phyloP scores from a whole-genome alignment of 306 rosid species.

The Canavalia ensiformis region DNA sequence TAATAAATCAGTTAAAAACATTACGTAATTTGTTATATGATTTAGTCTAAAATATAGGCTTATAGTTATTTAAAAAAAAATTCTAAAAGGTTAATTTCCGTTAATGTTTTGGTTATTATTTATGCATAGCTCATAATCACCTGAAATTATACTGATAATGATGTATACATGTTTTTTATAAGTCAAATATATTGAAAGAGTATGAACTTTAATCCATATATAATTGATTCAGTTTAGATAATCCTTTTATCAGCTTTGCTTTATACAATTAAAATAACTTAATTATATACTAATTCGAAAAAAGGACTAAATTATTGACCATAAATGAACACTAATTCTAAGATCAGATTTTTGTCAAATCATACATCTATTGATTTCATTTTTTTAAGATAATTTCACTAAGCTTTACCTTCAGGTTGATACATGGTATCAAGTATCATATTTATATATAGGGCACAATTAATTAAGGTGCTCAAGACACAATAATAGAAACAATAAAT shows the following conservation, averaged over 20 bases:
- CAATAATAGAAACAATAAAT: not conserved
- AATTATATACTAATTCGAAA: no score
- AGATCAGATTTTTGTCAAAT: not conserved
- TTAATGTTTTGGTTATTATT: not conserved
- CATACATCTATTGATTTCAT: no score
- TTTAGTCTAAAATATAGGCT: not conserved
- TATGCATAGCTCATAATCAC: not conserved
- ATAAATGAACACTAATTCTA: no score
- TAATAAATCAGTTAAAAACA: not conserved
- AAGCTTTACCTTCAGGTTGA: not conserved
- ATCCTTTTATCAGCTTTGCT: not conserved
- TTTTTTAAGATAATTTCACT: not conserved
- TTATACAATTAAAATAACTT: no score
- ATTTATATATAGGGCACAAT: not conserved
- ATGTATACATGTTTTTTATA: no score
- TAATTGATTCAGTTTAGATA: no score
- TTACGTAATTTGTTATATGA: not conserved
- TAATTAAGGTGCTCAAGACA: not conserved
- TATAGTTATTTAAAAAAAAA: not conserved
- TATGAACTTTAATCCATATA: no score
- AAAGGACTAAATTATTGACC: no score
- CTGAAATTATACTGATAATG: not conserved
- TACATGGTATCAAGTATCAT: not conserved
- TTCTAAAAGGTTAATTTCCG: not conserved
- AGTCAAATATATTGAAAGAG: no score